Evolutionary conservation across 208 protist genomes (phyloP), one percentile per base, ranked within the genome.

Genomic region (Acanthamoeba culbertsoni): DNA sequence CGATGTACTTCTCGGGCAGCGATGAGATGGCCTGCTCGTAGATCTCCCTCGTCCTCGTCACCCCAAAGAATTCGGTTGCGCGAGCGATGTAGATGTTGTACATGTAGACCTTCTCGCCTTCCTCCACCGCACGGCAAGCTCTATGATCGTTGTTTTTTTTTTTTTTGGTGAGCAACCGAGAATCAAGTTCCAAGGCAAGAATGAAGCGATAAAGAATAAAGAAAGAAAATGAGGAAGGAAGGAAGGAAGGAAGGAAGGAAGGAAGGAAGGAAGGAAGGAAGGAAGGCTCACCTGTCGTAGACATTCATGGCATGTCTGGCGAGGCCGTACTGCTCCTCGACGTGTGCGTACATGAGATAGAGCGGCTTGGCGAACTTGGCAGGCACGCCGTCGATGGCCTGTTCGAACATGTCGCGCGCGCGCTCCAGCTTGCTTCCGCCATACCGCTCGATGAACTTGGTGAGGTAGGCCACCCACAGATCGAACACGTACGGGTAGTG

Each of bases 381-480:
- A 10, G 96, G 97, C 31, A 95, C 95, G 6, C 86, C 91, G 14
- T 94, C 79, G 6, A 97, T 43, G 0, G 92, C 95, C 48, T 99
- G 97, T 92, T 99, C 98, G 77, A 99, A 99, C 10, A 99, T 86
- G n/a, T 99, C 98, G 88, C 98, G 95, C 1, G 96, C 93, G 28
- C 98, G 94, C 93, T 99, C 98, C 2, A 98, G 86, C 91, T 99
- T 98, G 12, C 23, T 77, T 14, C 97, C 97, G 18, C 94, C 96
- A 79, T 98, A 99, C 16, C 98, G 95, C 28, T 93, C 42, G 23
- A 98, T 84, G 79, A 99, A 99, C 88, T 98, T 97, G 23, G 93
- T 97, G 40, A 99, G 77, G 94, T 99, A 99, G 0, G 94, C 75
- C 2, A 98, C 91, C 98, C 98, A 99, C 46, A 99, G 93, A 45